Evolutionary conservation across 768 basidiomycete species (phyloP).

Genomic region (Mycena chlorophos): DNA sequence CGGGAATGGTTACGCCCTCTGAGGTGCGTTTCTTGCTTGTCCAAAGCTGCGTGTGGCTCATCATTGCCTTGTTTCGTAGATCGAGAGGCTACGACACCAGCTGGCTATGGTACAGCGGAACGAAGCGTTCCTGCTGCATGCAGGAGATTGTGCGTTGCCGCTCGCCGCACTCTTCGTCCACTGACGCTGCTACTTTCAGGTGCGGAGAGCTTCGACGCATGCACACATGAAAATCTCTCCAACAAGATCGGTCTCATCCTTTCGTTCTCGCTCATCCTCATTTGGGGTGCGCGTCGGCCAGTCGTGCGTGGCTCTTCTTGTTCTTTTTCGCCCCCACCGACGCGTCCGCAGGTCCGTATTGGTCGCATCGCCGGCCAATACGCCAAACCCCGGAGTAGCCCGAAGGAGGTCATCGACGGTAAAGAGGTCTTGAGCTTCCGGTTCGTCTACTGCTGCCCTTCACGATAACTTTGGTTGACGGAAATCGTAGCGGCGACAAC

Average conservation of each 20-base stretch:
- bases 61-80: constrained; percentile 53
- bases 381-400: constrained; percentile 88
- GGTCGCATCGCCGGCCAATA: constrained; percentile 96
- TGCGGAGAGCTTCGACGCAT: constrained; percentile 92
- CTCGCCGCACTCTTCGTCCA: not conserved
- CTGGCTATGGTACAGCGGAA: constrained; percentile 78
- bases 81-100: constrained; percentile 81
- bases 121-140: constrained; percentile 92
- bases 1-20: constrained; percentile 88
- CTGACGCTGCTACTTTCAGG: constrained; percentile 11
- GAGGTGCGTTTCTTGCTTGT: constrained; percentile 60
- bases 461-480: not conserved
- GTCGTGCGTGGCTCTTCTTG: constrained; percentile 55
- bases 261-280: constrained; percentile 91
- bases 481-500: constrained; percentile 78
- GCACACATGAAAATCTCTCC: constrained; percentile 85
- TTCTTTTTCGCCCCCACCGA: not conserved
- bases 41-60: constrained; percentile 15
- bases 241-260: constrained; percentile 89
- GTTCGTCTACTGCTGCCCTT: constrained; percentile 41
- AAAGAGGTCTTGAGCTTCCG: constrained; percentile 83
- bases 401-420: constrained; percentile 74
- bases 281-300: constrained; percentile 92
- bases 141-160: constrained; percentile 73
- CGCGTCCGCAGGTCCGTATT: constrained; percentile 59